Evolutionary conservation across 78 protist species (phyloP), one percentile per base, ranked within the genome.

Genomic region (Guillardia theta): DNA sequence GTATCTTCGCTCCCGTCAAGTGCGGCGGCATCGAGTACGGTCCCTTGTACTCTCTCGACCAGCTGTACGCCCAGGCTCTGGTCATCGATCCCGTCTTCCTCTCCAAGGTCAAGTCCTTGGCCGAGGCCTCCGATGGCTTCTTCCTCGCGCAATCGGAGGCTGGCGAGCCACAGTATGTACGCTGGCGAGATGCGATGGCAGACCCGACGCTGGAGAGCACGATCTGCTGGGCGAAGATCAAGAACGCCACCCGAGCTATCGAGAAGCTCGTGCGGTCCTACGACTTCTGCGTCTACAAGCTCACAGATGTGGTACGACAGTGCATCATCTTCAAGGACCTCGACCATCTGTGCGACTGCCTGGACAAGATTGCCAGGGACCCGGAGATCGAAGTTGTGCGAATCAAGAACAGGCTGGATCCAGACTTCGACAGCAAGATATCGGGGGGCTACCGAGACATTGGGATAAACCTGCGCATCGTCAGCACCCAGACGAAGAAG

Each of bases 21-120:
- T n/a, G n/a, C n/a, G n/a, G n/a, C n/a, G n/a, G n/a, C n/a, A n/a
- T n/a, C n/a, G n/a, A n/a, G n/a, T n/a, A n/a, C n/a, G n/a, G n/a
- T n/a, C n/a, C n/a, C n/a, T n/a, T n/a, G n/a, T n/a, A n/a, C n/a
- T n/a, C n/a, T n/a, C 48, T 78, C 24, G 47, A 44, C 33, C 90
- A 78, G 90, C 90, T 78, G 33, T 78, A 12, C 48, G 90, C 48
- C 44, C 90, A 78, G 90, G 90, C 90, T 10, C 37, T 8, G 1
- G 24, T 37, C 6, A 18, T 78, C 43, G 30, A 37, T 36, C 90
- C 90, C 48, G 48, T 78, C 10, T 30, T 78, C 48, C 18, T 8
- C 24, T 0, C 24, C 18, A 37, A 43, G 48, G 90, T 78, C 18
- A 19, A 43, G 90, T 22, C 37, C 33, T 43, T 18, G 90, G 90